Base-by-base conservation (phyloP, 768 basidiomycete species). In the Trametes cubensis region DNA sequence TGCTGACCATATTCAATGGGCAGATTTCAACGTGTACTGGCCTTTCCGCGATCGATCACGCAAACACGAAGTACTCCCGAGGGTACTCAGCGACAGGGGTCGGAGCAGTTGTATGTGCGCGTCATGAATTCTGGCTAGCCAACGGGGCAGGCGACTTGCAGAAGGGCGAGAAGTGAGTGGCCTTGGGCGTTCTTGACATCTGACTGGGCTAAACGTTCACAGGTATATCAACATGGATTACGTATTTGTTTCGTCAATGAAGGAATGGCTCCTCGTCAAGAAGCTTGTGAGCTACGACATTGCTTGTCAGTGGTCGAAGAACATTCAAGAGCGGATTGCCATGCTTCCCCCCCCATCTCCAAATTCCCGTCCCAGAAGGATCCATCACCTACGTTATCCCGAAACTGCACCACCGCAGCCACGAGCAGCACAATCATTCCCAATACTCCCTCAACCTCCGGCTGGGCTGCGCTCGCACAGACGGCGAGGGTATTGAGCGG, bases 351-450 rank as follows among this genome's bases (percentile, higher is more conserved):
- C 39, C 30, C 10, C 26, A 52, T 2, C 2, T 66, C 14, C 58
- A 46, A n/a, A 47, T 64, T 25, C 18, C 44, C 5, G 17, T 47
- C 10, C 45, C 47, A 1, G 28, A 25, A 11, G 54, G 54, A 2
- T 18, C 34, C 1, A n/a, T 71, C 15, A 21, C 34, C 17, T 68
- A 42, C 20, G 52, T 57, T 14, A 61, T 78, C 25, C 76, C 73
- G 0, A 77, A 77, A 55, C 69, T 74, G 3, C 77, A 78, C 55
- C 59, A 73, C 20, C 56, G 50, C 6, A 69, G 65, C 26, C 77
- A 78, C 40, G 46, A 69, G 14, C 30, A 26, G 3, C 5, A 18
- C 1, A 55, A 70, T 41, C 74, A 74, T 28, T 56, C 68, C 7
- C 39, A 53, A 1, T 77, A 55, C 62, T 76, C 71, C 0, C 66